A percentile compares a stretch with the other conserved stretches of the same genome.
phyloP scores from a whole-genome alignment of 1,284 basidiomycete genomes.

The Golubevia sp. region DNA sequence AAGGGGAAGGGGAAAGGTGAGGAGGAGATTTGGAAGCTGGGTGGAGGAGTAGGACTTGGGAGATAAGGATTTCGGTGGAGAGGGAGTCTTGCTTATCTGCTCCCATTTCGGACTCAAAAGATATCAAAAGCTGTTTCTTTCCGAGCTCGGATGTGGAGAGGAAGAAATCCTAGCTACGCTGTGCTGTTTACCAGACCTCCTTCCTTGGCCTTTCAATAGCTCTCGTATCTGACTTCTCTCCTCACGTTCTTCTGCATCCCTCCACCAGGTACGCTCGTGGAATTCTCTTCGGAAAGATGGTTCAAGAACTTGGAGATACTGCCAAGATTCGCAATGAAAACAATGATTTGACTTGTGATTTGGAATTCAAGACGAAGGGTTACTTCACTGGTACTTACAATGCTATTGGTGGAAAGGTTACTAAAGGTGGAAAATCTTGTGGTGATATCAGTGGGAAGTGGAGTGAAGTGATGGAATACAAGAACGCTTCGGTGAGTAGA shows the following conservation, averaged over 20 bases:
- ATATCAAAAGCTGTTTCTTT: no score
- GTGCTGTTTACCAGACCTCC: neutral
- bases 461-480: constrained; percentile 89
- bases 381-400: constrained; percentile 98
- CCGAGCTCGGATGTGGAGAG: no score
- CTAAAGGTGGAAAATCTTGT: constrained; percentile 71
- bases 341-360: constrained; percentile 75
- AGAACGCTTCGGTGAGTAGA: constrained; percentile 69
- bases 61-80: no score
- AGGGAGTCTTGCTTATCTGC: no score
- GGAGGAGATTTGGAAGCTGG: neutral
- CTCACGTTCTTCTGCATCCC: neutral
- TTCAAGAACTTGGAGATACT: constrained; percentile 90
- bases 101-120: no score
- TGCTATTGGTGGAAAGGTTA: constrained; percentile 80
- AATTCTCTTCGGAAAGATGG: constrained; percentile 97
- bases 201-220: no score
- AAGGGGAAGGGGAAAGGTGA: no score
- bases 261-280: constrained; percentile 78
- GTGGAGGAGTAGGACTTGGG: no score
- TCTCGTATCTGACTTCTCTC: constrained; percentile 4
- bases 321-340: constrained; percentile 83
- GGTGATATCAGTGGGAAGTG: constrained; percentile 90
- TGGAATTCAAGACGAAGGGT: constrained; percentile 99
- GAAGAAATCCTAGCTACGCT: no score